Conservation (phyloP, 768 basidiomycete genomes). For the Calocybe gangraenosa region DNA sequence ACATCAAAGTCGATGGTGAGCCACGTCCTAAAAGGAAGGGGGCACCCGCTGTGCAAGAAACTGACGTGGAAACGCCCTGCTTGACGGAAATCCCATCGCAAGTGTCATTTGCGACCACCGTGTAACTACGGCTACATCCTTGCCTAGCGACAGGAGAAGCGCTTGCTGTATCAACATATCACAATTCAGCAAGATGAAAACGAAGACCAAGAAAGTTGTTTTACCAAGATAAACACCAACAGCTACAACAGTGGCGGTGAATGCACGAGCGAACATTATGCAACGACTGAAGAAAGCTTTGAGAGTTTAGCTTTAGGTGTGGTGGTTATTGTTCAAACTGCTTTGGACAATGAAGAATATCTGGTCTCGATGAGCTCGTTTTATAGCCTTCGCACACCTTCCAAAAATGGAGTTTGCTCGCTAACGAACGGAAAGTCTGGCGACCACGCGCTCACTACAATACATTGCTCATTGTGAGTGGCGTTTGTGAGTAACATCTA, state of each 20-base stretch:
- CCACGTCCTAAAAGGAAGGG: background rate
- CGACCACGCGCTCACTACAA: no score
- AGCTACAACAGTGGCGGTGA: constrained; percentile 7
- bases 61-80: constrained; percentile 45
- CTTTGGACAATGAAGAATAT: constrained; percentile 8
- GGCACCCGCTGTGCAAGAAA: background rate
- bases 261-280: constrained; percentile 14
- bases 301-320: background rate
- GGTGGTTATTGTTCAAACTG: constrained; percentile 7
- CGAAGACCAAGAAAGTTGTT: background rate
- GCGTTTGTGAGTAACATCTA: no score
- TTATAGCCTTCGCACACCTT: background rate
- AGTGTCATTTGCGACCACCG: constrained; percentile 46
- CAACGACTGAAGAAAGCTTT: background rate
- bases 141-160: constrained; percentile 6
- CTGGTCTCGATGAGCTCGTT: background rate
- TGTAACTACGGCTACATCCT: constrained; percentile 47
- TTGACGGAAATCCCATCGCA: constrained; percentile 52
- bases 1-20: background rate
- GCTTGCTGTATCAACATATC: constrained; percentile 1
- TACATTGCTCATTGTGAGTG: no score
- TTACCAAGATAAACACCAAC: constrained; percentile 13
- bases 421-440: no score
- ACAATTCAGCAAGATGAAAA: background rate
- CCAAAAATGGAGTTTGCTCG: background rate